Conservation (phyloP, 768 basidiomycete species). For the Leccinum fibrillosum region DNA sequence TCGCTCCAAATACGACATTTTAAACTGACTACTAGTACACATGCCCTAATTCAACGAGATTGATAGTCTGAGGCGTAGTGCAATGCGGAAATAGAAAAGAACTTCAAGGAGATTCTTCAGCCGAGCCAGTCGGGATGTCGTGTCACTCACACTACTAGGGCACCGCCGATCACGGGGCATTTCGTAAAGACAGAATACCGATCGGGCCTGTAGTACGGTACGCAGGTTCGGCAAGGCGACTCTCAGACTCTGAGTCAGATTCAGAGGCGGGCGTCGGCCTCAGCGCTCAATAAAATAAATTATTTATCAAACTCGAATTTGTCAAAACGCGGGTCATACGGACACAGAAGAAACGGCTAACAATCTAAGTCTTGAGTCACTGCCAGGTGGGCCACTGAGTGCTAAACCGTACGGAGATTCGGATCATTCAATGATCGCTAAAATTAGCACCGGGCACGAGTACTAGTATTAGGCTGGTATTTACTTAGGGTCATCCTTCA, state of each 20-base stretch:
- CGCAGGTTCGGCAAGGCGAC: too few species aligned
- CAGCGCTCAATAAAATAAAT: too few species aligned
- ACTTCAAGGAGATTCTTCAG: background rate
- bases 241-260: too few species aligned
- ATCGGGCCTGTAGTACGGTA: background rate
- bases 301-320: too few species aligned
- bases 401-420: too few species aligned
- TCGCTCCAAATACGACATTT: background rate
- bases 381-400: too few species aligned
- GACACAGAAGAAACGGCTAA: too few species aligned
- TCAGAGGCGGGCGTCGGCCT: too few species aligned
- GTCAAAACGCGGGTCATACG: too few species aligned
- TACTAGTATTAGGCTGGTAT: background rate
- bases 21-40: background rate
- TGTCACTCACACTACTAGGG: background rate
- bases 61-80: background rate
- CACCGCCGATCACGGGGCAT: slow-evolving; percentile 24
- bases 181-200: slow-evolving; percentile 5
- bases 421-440: background rate
- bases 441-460: background rate
- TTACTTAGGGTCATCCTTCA: background rate
- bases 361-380: too few species aligned
- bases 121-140: slow-evolving; percentile 19
- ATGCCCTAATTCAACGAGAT: background rate
- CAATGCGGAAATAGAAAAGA: background rate